A percentile compares a stretch with the other conserved stretches of the same genome.
Evolutionary conservation across 2,329 filamentous ascomycete genomes (phyloP).

Genomic region (Aspergillus chevalieri): DNA sequence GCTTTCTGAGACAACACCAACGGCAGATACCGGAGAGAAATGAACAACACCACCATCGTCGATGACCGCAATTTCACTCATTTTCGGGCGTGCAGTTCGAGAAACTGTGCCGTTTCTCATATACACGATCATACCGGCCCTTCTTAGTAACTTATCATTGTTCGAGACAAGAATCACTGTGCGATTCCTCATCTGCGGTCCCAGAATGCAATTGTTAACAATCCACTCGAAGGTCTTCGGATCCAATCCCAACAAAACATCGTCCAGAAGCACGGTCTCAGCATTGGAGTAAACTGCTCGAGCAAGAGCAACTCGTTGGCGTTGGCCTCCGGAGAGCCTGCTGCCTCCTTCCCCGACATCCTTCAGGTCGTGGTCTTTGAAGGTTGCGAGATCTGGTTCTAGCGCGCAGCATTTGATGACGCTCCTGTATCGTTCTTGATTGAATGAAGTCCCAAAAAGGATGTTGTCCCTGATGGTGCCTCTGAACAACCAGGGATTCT

Average conservation of each 20-base stretch:
- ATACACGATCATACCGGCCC: conserved; percentile 6
- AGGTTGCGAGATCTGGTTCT: conserved; percentile 47
- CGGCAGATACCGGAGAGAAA: background rate
- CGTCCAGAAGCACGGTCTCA: conserved; percentile 51
- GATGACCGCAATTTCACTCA: no score
- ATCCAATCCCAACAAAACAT: conserved; percentile 22
- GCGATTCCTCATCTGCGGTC: conserved; percentile 2
- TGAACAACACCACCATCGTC: background rate
- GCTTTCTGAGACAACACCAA: background rate
- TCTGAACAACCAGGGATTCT: conserved; percentile 59
- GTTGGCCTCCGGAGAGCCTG: conserved; percentile 58
- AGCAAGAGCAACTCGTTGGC: conserved; percentile 53
- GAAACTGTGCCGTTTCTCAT: conserved; percentile 3
- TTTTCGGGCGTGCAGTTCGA: background rate
- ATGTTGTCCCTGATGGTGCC: conserved; percentile 61
- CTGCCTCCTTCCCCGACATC: conserved; percentile 58
- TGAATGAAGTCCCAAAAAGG: conserved; percentile 53
- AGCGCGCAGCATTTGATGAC: conserved; percentile 57
- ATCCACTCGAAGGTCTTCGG: conserved; percentile 4
- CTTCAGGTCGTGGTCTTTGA: conserved; percentile 52
- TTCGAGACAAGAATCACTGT: conserved; percentile 7
- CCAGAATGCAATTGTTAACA: conserved; percentile 6
- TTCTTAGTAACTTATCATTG: conserved; percentile 1
- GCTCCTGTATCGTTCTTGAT: conserved; percentile 50
- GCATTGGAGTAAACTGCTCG: conserved; percentile 53